phyloP scores from a whole-genome alignment of 2,329 filamentous ascomycete genomes.

The Fusarium abutilonis region DNA sequence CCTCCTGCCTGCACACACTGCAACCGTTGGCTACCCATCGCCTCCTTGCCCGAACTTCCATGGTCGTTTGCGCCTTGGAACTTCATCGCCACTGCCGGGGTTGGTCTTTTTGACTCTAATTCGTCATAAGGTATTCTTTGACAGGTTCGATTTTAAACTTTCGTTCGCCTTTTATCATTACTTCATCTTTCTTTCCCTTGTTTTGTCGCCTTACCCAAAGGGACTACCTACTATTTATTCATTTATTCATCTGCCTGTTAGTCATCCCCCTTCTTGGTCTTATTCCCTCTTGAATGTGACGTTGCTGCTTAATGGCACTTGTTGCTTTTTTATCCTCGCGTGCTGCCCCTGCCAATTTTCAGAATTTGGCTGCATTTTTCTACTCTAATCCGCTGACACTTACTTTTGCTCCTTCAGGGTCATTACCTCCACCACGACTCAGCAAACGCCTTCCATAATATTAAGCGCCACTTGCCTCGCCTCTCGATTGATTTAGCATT shows the following conservation, averaged over 20 bases:
- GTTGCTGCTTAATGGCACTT: conserved; percentile 16
- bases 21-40: conserved; percentile 32
- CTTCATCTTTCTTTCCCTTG: conserved; percentile 8
- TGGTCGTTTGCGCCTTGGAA: conserved; percentile 37
- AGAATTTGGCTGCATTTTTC: conserved; percentile 6
- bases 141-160: conserved; percentile 14
- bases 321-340: conserved; percentile 13
- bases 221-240: background rate
- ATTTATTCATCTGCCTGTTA: conserved; percentile 14
- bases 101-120: conserved; percentile 24
- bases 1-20: conserved; percentile 31
- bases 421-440: conserved; percentile 9
- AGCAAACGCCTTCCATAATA: conserved; percentile 3
- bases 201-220: background rate
- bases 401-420: conserved; percentile 18
- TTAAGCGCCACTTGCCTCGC: conserved; percentile 10
- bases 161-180: conserved; percentile 12
- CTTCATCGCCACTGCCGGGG: conserved; percentile 31
- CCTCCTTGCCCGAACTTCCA: conserved; percentile 30
- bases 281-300: conserved; percentile 27
- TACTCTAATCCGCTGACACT: conserved; percentile 20
- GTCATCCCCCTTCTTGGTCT: conserved; percentile 4
- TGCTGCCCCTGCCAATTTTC: conserved; percentile 16
- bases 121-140: conserved; percentile 31
- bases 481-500: conserved; percentile 12